phyloP scores from a whole-genome alignment of 2,329 filamentous ascomycete genomes.

The Fusarium gaditjirri region DNA sequence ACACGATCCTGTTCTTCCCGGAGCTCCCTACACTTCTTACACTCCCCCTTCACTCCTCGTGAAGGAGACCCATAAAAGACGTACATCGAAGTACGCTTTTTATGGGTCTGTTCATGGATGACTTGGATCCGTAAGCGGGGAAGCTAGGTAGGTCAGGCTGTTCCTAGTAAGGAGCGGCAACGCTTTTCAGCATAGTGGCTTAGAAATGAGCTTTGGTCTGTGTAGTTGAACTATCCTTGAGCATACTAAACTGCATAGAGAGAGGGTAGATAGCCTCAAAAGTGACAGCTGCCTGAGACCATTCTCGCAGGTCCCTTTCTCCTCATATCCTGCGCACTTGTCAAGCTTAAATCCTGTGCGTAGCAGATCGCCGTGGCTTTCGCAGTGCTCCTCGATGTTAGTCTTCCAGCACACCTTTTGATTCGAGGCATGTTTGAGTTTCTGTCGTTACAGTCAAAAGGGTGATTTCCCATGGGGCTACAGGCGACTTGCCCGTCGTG shows the following conservation, averaged over 20 bases:
- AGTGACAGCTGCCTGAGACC: accelerated
- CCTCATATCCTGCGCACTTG: neutral
- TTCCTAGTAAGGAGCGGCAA: no score
- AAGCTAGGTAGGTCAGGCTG: no score
- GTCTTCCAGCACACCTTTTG: neutral
- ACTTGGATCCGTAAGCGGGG: no score
- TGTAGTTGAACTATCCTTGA: no score
- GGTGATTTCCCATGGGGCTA: accelerated
- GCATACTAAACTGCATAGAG: no score
- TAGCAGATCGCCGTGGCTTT: neutral
- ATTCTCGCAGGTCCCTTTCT: neutral
- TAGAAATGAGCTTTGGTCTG: no score
- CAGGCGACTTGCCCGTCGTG: accelerated
- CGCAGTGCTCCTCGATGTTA: neutral
- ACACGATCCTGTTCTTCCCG: neutral
- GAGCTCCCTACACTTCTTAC: no score
- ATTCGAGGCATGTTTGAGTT: neutral
- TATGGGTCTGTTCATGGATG: no score
- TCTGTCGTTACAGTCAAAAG: accelerated
- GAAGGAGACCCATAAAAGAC: no score
- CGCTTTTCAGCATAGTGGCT: no score
- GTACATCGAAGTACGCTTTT: no score
- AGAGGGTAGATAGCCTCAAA: no score
- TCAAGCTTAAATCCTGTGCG: neutral
- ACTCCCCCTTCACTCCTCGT: neutral